Evolutionary conservation across 208 protist genomes (phyloP), one percentile per base, ranked within the genome.

Genomic region (Dictyostelium gargantuum): DNA sequence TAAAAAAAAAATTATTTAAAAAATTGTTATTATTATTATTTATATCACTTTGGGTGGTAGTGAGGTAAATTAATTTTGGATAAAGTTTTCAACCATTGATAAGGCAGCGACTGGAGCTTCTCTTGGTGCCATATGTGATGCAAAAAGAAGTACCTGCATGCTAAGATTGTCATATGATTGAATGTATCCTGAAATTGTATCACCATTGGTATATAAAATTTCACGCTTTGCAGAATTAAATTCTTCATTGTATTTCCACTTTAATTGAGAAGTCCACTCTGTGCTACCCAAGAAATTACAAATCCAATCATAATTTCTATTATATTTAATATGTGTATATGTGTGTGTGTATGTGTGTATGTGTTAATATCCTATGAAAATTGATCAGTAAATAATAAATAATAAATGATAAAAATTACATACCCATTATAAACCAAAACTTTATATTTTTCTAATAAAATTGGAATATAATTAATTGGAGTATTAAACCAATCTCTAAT

Each of bases 211-310:
- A 29, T 73, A 73, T 21, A 85, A 26, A 19, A 74, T 56, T 5
- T 56, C 5, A 74, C 61, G 73, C 44, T 19, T 38, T 38, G 38
- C 23, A n/a, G 80, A 23, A 32, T 91, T 91, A 9, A 66, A 91
- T 46, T 73, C 5, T 13, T 8, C 3, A 23, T 73, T 80, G 6
- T 50, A n/a, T 58, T 35, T 29, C 85, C 85, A 92, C 5, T 84
- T 48, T 17, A 92, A 46, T 38, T 76, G 17, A 26, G 23, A 29
- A 2, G 81, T 40, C 85, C 85, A 92, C 29, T 38, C 26, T 21
- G 81, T 40, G 50, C 42, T 29, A 50, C 85, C 85, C 5, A 92
- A 23, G 13, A 42, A 92, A 32, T 92, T 92, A 48, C 85, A 82
- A 58, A 92, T 82, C 35, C 52, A 92, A 29, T 50, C 85, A 61